Conservation (phyloP, 306 rosid genomes). For the Trifolium repens region DNA sequence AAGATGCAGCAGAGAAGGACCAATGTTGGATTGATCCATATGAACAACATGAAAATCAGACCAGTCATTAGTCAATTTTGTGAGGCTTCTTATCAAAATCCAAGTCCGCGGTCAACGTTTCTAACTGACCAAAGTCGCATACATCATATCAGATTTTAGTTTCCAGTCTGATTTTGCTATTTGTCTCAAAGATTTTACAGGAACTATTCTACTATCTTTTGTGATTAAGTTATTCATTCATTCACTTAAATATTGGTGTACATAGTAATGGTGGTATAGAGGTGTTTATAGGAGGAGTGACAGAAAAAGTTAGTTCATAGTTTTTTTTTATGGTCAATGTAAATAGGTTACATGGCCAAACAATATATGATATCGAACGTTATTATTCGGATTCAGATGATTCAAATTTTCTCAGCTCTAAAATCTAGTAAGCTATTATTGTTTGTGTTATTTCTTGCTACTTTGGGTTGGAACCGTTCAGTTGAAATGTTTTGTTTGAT, state of each 20-base stretch:
- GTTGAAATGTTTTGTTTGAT: background rate
- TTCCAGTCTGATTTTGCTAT: background rate
- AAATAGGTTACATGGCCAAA: constrained; percentile 31
- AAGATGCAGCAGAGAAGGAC: constrained; percentile 55
- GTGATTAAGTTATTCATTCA: constrained; percentile 36
- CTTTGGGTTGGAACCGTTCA: background rate
- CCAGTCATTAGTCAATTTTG: constrained; percentile 24
- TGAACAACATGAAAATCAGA: constrained; percentile 40
- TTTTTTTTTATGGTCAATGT: constrained; percentile 11
- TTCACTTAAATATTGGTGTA: constrained; percentile 40
- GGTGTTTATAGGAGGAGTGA: constrained; percentile 34
- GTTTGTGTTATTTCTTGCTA: background rate
- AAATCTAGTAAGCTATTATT: background rate
- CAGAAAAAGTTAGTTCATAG: constrained; percentile 9
- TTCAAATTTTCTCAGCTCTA: background rate
- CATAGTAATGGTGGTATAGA: constrained; percentile 21
- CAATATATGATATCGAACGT: background rate
- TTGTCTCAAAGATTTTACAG: background rate
- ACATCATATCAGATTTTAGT: background rate
- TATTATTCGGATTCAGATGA: constrained; percentile 11
- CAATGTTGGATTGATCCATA: constrained; percentile 68
- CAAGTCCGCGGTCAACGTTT: background rate
- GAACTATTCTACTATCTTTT: background rate
- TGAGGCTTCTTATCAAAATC: background rate
- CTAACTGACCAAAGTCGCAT: background rate